These are phyloP conservation scores for Zygotorulaspora chibaensis DNA, from an alignment of 805 yeast species.

Conservation along the genomic window DNA sequence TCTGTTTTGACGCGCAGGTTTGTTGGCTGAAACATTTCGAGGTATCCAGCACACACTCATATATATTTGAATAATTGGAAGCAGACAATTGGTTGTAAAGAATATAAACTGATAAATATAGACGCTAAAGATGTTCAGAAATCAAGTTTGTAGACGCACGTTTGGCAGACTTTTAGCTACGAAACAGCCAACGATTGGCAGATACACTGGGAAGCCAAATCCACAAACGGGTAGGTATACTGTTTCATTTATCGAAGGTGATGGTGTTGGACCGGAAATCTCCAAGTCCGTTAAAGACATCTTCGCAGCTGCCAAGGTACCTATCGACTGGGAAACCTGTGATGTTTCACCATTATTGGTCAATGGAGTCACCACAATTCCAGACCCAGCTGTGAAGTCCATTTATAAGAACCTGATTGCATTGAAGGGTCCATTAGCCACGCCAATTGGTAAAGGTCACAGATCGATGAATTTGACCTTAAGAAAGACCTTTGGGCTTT, in stretches of 20 bases:
- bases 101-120: neutral
- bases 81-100: neutral
- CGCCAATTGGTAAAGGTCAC: conserved; percentile 99
- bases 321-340: conserved; percentile 95
- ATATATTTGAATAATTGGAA: neutral
- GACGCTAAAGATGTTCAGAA: conserved; percentile 17
- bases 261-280: conserved; percentile 96
- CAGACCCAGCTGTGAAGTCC: conserved; percentile 85
- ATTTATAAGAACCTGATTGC: conserved; percentile 93
- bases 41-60: neutral
- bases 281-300: conserved; percentile 90
- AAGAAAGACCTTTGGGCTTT: conserved; percentile 93
- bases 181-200: conserved; percentile 34
- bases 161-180: conserved; percentile 23
- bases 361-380: conserved; percentile 90
- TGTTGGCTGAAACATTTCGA: neutral
- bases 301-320: conserved; percentile 90
- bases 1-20: neutral
- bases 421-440: conserved; percentile 95
- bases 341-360: conserved; percentile 92
- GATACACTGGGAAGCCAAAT: conserved; percentile 32
- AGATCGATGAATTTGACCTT: conserved; percentile 94
- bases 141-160: conserved; percentile 20
- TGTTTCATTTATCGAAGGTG: conserved; percentile 97
- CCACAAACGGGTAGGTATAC: conserved; percentile 76